Base-by-base conservation (phyloP, 2,329 filamentous ascomycete species). In the Monosporascus sp. region DNA sequence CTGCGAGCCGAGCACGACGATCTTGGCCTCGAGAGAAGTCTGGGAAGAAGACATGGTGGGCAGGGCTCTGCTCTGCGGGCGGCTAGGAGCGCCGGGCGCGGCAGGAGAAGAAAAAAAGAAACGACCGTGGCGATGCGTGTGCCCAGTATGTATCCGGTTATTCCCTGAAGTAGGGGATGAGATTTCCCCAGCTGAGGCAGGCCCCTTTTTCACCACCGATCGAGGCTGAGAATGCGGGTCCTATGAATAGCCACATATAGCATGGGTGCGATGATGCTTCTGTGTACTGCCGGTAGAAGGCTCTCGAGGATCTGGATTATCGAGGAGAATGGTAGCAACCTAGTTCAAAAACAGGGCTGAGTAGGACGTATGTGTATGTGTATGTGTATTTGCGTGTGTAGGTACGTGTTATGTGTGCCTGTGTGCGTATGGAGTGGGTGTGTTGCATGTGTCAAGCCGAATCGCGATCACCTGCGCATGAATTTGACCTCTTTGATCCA, bases 1-100 rank as follows among this genome's bases (percentile, higher is more conserved):
- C 73, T 91, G 88, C 48, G 86, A 83, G 71, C 89, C 88, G 65
- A 92, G 84, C 58, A 92, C 86, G 61, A 91, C 86, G 54, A 92
- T 88, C 72, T 91, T 91, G 69, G 88, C 87, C 75, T 91, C 88
- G 65, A 92, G 82, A 41, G 86, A 87, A 63, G 82, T 87, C 75
- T 91, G 88, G 65, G 92, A 82, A 43, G 86, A 87, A 63, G 82
- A 80, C 71, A 75, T 74, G 64, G 40, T 40, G 22, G 37, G 34
- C 19, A 1, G 43, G 20, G 14, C 27, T 48, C 16, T 48, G 19
- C 27, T 36, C 27, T 26, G 11, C 19, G 19, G 40, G 19, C n/a
- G 16, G 19, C 19, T 43, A 43, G 17, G 40, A 43, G 19, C 19
- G 40, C 40, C 40, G 9, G 9, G 14, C 27, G 11, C 27, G 9